phyloP scores from a whole-genome alignment of 257 asterid species.

The Echium plantagineum region DNA sequence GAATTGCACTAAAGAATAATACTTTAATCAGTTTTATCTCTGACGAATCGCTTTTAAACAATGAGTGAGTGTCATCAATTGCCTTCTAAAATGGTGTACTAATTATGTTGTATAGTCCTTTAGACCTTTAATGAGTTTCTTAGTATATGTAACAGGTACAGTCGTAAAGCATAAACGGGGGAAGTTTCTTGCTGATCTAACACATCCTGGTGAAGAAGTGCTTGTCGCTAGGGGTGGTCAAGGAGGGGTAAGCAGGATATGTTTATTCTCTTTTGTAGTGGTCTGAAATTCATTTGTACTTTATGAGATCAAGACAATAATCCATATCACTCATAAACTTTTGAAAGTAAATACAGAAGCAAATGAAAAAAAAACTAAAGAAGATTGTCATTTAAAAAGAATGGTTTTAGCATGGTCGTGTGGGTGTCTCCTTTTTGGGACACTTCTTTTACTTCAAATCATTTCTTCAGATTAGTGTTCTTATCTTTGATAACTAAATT shows the following conservation, averaged over 20 bases:
- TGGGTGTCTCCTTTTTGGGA: neutral
- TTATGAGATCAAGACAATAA: neutral
- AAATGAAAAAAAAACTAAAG: too few relatives aligned
- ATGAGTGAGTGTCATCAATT: neutral
- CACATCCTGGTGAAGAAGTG: constrained; percentile 79
- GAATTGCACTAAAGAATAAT: neutral
- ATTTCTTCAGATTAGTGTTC: neutral
- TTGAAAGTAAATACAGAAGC: neutral
- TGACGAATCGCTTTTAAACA: neutral
- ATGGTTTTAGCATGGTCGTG: neutral
- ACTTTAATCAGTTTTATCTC: neutral
- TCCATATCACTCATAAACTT: too few relatives aligned
- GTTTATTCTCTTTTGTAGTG: constrained; percentile 11
- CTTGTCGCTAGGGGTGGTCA: constrained; percentile 95
- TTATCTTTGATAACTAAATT: constrained; percentile 5
- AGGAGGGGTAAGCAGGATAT: constrained; percentile 74
- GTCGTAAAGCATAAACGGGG: constrained; percentile 87
- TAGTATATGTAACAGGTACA: constrained; percentile 44
- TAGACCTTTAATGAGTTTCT: neutral
- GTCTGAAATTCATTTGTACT: constrained; percentile 1
- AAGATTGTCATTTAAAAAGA: neutral
- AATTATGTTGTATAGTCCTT: neutral
- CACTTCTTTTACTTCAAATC: neutral
- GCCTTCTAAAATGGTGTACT: neutral
- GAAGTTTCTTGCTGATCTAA: constrained; percentile 80